Evolutionary conservation across 2,329 filamentous ascomycete genomes (phyloP).

Genomic region (Leptodontidium sp.): DNA sequence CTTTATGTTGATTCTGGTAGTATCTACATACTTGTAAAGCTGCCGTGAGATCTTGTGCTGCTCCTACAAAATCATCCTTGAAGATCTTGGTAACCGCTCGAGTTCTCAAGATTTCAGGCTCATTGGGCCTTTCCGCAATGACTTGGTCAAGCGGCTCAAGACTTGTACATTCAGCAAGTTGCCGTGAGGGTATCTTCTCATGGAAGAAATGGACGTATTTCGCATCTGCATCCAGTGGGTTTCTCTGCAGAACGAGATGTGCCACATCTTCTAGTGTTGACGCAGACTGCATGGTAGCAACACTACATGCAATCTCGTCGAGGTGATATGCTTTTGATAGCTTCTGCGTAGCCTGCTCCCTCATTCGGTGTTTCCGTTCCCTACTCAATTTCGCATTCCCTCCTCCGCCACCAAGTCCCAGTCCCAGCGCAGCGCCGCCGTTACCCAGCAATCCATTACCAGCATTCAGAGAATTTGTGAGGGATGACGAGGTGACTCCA

Average conservation of each 20-base stretch:
- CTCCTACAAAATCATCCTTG: constrained; percentile 76
- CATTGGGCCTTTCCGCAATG: constrained; percentile 67
- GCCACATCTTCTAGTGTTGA: constrained; percentile 81
- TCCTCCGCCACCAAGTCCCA: constrained; percentile 63
- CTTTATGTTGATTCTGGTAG: constrained; percentile 46
- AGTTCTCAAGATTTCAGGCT: constrained; percentile 74
- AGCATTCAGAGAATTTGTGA: constrained; percentile 63
- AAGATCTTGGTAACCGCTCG: constrained; percentile 78
- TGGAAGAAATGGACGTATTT: constrained; percentile 94
- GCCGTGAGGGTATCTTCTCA: constrained; percentile 83
- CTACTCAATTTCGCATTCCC: constrained; percentile 74
- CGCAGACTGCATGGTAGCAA: constrained; percentile 83
- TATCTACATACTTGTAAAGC: constrained; percentile 61
- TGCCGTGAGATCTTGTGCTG: constrained; percentile 73
- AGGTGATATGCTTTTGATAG: constrained; percentile 79
- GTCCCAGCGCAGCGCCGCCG: constrained; percentile 60
- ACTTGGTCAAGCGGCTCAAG: constrained; percentile 73
- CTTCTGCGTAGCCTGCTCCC: constrained; percentile 81
- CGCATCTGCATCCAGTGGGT: constrained; percentile 73
- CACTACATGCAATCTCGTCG: constrained; percentile 84
- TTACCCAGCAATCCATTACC: constrained; percentile 58
- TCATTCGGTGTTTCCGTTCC: constrained; percentile 80
- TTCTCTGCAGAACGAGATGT: constrained; percentile 74
- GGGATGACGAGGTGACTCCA: constrained; percentile 71
- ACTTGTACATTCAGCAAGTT: constrained; percentile 76